Evolutionary conservation across 495 filamentous ascomycete species (phyloP).

Genomic region (Hamigera avellanea): DNA sequence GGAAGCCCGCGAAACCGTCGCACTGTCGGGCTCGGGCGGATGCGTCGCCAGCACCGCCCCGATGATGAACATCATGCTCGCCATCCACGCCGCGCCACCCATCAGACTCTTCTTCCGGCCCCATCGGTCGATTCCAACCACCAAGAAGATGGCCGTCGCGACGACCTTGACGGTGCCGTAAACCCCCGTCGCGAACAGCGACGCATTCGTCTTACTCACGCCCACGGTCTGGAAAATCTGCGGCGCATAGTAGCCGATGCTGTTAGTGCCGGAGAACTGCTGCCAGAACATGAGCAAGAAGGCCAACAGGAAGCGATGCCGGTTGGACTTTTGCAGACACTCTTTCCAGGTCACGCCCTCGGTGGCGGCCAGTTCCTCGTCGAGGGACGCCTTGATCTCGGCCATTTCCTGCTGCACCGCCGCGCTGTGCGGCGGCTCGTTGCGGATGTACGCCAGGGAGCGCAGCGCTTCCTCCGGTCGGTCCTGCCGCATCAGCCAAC

Average conservation of each 20-base stretch:
- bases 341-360: slow-evolving; percentile 31
- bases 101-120: slow-evolving; percentile 57
- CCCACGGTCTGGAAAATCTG: slow-evolving; percentile 41
- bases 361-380: slow-evolving; percentile 26
- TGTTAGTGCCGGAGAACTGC: slow-evolving; percentile 42
- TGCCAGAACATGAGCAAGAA: slow-evolving; percentile 41
- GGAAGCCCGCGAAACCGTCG: slow-evolving; percentile 23
- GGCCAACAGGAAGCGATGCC: slow-evolving; percentile 29
- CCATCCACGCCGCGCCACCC: slow-evolving; percentile 57
- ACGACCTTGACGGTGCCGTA: slow-evolving; percentile 43
- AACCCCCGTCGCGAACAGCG: slow-evolving; percentile 39
- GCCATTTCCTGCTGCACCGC: slow-evolving; percentile 45
- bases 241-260: slow-evolving; percentile 40
- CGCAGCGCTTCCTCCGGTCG: slow-evolving; percentile 32
- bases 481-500: slow-evolving; percentile 41
- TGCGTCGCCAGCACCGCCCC: slow-evolving; percentile 49
- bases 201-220: slow-evolving; percentile 26
- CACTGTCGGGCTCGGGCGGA: slow-evolving; percentile 20
- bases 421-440: slow-evolving; percentile 24
- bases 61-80: slow-evolving; percentile 62
- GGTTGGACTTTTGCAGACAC: slow-evolving; percentile 24
- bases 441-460: slow-evolving; percentile 31
- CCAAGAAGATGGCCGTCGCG: slow-evolving; percentile 47
- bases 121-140: slow-evolving; percentile 57
- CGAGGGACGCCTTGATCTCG: slow-evolving; percentile 41